Base-by-base conservation (phyloP, 306 rosid genomes). In the Vicia villosa region DNA sequence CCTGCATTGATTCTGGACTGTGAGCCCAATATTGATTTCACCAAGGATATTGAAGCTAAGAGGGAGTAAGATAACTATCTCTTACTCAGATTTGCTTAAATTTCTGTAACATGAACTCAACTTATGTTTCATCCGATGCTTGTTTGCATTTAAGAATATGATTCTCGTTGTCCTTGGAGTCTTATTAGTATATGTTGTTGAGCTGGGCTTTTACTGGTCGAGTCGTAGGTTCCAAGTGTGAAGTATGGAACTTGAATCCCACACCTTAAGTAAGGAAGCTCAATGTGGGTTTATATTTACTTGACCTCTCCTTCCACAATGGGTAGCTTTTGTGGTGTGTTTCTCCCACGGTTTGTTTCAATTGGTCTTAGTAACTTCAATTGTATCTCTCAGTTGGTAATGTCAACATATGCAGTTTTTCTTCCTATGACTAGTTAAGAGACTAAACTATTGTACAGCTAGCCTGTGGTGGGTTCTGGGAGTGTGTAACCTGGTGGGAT, bases 1-100 rank as follows among this genome's bases (percentile, higher is more conserved):
- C 99, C 99, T 81, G 99, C 99, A 38, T 82, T 94, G 88, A 90
- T 94, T 72, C 86, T 91, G 74, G 99, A 94, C 81, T 94, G 97
- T 63, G 99, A 94, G 79, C 99, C 97, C 42, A 94, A 94, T 84
- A 94, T 94, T 75, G 99, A 94, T 83, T 94, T 94, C 91, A 91
- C 79, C 88, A 88, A 78, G 79, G 99, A 94, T 69, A 58, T 94
- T 74, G 96, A 94, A 24, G 99, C 99, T 62, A 94, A 94, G 89
- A 87, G 88, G 38, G 86, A 84, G 99, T 94, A 88, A 84, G 98
- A 72, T 60, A 42, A 57, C 69, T 41, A 37, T 66, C 72, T 54
- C 17, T 57, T 74, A 2, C 72, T 78, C 50, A 28, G 45, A 49
- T 72, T 52, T 63, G 42, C 42, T 58, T 24, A 17, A 37, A 55